Conservation (phyloP, 345 rosid genomes). For the Eucalyptus caleyi region DNA sequence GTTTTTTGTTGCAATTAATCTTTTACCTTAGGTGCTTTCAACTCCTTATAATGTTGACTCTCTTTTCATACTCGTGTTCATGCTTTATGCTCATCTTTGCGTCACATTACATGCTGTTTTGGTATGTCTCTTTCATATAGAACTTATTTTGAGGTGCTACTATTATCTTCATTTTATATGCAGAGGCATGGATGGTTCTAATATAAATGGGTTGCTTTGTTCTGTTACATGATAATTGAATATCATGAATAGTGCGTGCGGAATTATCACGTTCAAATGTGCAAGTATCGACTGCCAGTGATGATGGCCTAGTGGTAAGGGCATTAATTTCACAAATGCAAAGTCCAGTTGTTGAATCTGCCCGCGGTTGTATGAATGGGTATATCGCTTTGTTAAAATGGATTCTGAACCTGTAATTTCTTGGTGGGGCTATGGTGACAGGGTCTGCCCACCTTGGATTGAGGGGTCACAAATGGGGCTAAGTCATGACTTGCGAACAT, state of each 20-base stretch:
- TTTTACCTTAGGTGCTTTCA: conserved; percentile 31
- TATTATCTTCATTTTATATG: neutral
- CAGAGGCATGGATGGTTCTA: neutral
- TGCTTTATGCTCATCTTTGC: neutral
- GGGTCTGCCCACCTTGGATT: neutral
- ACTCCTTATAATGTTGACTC: neutral
- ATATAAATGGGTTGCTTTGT: neutral
- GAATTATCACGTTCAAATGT: neutral
- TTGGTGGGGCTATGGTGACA: neutral
- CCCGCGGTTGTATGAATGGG: neutral
- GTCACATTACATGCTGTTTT: neutral
- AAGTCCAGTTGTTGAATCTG: neutral
- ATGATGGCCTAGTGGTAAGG: neutral
- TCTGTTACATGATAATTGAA: neutral
- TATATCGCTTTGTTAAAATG: neutral
- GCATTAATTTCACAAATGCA: neutral
- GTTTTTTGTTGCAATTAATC: conserved; percentile 59
- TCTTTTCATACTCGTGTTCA: neutral
- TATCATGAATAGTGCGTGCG: neutral
- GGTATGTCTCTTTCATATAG: neutral
- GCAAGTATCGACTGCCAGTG: neutral
- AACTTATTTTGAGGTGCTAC: neutral
- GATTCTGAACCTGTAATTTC: neutral
- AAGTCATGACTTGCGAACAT: neutral
- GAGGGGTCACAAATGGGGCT: neutral